phyloP scores from a whole-genome alignment of 495 filamentous ascomycete species.

The Penicillium desertorum region DNA sequence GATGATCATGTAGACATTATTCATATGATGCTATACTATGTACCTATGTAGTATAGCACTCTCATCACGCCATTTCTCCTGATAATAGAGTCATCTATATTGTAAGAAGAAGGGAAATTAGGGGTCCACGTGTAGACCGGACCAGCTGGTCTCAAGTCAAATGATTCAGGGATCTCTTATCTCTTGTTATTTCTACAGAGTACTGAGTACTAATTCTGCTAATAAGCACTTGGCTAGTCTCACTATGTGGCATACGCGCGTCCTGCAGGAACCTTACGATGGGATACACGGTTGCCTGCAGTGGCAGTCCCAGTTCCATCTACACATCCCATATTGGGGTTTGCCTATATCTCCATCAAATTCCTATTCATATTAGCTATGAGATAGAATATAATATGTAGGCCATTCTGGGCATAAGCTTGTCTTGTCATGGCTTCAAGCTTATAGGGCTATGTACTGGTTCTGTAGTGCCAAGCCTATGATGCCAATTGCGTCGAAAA shows the following conservation, averaged over 20 bases:
- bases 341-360: background rate
- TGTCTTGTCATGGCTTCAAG: background rate
- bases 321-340: background rate
- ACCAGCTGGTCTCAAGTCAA: no score
- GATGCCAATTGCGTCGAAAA: slow-evolving; percentile 18
- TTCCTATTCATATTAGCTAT: background rate
- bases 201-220: no score
- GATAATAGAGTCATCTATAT: no score
- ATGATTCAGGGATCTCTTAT: no score
- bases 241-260: slow-evolving; percentile 20
- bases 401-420: background rate
- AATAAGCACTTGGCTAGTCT: slow-evolving; percentile 3
- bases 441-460: background rate
- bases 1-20: no score
- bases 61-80: no score
- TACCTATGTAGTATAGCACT: no score
- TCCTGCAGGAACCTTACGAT: slow-evolving; percentile 21
- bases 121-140: no score
- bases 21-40: no score
- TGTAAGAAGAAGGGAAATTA: no score
- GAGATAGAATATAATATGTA: background rate
- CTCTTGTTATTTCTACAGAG: no score
- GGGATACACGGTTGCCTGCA: slow-evolving; percentile 8
- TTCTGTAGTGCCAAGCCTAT: slow-evolving; percentile 11
- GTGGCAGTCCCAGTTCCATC: background rate